phyloP scores from a whole-genome alignment of 2,329 filamentous ascomycete species.

The Bipolaris gigantea region DNA sequence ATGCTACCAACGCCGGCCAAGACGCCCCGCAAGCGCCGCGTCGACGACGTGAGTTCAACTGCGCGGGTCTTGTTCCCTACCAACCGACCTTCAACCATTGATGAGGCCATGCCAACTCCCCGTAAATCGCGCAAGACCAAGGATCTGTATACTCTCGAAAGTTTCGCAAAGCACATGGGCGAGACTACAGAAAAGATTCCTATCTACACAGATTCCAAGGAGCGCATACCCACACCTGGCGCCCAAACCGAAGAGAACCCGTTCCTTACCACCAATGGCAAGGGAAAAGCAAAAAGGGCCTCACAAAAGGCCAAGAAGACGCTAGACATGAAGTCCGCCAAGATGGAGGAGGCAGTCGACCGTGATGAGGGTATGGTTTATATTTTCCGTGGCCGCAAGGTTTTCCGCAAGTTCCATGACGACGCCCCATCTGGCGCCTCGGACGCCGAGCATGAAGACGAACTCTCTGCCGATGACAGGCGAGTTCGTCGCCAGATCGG shows the following conservation, averaged over 20 bases:
- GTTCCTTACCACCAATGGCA: conserved; percentile 61
- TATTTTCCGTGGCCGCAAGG: conserved; percentile 77
- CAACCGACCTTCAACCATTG: conserved; percentile 64
- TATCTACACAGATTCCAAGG: conserved; percentile 79
- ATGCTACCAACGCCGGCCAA: conserved; percentile 80
- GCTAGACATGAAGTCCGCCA: conserved; percentile 59
- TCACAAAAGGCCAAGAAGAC: conserved; percentile 52
- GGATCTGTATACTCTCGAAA: conserved; percentile 48
- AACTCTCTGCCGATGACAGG: conserved; percentile 46
- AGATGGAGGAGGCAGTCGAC: conserved; percentile 64
- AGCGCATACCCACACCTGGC: conserved; percentile 70
- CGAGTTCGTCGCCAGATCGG: conserved; percentile 44
- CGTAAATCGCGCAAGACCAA: conserved; percentile 61
- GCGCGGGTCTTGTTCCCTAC: conserved; percentile 61
- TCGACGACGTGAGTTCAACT: conserved; percentile 49
- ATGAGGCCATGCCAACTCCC: conserved; percentile 62
- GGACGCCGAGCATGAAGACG: conserved; percentile 32
- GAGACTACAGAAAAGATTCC: conserved; percentile 63
- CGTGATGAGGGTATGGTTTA: conserved; percentile 75
- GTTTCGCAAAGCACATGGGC: conserved; percentile 52
- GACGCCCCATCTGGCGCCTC: conserved; percentile 41
- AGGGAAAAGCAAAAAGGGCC: conserved; percentile 49
- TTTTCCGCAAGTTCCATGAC: conserved; percentile 69
- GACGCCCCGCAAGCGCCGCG: conserved; percentile 67
- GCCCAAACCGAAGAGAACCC: conserved; percentile 66